phyloP scores from a whole-genome alignment of 768 basidiomycete species.

The Cyclocybe aegerita region DNA sequence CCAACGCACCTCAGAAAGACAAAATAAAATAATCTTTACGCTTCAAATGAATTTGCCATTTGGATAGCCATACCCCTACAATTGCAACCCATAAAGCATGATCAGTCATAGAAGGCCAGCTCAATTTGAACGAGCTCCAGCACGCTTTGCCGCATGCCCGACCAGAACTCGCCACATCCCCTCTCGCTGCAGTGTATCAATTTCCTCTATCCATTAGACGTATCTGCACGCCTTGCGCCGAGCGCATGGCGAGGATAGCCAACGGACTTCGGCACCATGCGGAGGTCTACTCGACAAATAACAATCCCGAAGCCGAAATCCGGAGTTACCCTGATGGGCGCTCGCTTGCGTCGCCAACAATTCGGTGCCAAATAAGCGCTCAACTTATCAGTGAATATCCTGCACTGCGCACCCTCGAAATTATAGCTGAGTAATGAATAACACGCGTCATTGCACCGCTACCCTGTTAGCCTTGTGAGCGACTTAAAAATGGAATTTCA shows the following conservation, averaged over 20 bases:
- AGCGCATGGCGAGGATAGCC: not conserved
- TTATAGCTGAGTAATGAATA: not conserved
- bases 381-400: not conserved
- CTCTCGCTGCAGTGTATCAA: not conserved
- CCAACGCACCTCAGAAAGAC: not conserved
- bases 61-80: no score
- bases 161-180: constrained; percentile 9
- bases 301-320: not conserved
- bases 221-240: not conserved
- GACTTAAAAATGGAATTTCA: not conserved
- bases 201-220: not conserved
- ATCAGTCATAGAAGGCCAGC: constrained; percentile 10
- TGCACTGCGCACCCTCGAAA: not conserved
- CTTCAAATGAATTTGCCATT: constrained; percentile 1
- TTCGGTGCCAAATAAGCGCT: no score
- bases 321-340: constrained; percentile 3
- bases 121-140: not conserved
- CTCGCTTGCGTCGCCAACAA: not conserved
- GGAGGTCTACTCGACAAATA: no score
- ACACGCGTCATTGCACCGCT: not conserved
- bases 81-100: constrained; percentile 4
- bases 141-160: constrained; percentile 12
- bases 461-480: not conserved
- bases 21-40: constrained; percentile 8
- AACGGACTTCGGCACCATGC: no score